A percentile compares a stretch with the other conserved stretches of the same genome.
Conservation (phyloP, 306 rosid species). For the Amphicarpaea edgeworthii region DNA sequence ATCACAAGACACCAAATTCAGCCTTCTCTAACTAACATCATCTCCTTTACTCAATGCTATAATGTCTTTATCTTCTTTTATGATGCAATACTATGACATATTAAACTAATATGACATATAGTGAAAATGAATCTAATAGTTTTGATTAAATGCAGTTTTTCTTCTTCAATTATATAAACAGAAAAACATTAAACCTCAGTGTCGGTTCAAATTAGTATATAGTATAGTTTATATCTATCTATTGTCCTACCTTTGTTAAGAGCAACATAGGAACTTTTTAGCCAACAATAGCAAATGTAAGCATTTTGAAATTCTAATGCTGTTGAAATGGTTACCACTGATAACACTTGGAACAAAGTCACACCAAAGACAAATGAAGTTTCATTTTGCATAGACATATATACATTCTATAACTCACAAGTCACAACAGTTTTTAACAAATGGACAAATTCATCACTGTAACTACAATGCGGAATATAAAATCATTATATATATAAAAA, state of each 20-base stretch:
- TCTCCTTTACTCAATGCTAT: neutral
- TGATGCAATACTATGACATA: conserved; percentile 4
- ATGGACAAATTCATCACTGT: neutral
- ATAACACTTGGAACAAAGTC: conserved; percentile 13
- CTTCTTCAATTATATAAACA: neutral
- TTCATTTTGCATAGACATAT: conserved; percentile 9
- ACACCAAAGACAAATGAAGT: conserved; percentile 13
- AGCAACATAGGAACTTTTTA: neutral
- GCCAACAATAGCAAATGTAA: conserved; percentile 12
- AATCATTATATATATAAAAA: neutral
- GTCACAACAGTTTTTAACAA: neutral
- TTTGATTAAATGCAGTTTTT: neutral
- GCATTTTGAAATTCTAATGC: neutral
- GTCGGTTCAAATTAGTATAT: neutral
- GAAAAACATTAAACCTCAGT: neutral
- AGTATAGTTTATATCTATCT: neutral
- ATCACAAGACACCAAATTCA: neutral
- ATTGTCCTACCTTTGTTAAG: neutral
- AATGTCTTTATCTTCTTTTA: neutral
- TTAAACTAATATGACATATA: neutral
- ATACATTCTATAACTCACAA: conserved; percentile 5
- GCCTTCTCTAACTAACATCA: neutral
- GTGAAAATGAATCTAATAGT: neutral
- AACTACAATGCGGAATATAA: conserved; percentile 7
- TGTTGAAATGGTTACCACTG: neutral